Base-by-base conservation (phyloP, 108 stramenopile species). In the Chaetoceros tenuissimus region DNA sequence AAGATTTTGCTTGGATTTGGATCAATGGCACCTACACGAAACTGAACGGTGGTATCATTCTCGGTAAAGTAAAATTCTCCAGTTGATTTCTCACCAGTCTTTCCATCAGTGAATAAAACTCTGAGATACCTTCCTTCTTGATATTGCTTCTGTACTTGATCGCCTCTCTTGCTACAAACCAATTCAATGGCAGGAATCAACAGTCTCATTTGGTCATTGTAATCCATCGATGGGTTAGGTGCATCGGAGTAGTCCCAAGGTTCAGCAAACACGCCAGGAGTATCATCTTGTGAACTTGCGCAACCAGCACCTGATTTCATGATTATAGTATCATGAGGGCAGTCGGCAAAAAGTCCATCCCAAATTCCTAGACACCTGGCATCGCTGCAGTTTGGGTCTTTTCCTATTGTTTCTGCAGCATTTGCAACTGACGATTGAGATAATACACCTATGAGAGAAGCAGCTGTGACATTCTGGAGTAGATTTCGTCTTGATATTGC, bases 41-140 rank as follows among this genome's bases (percentile, higher is more conserved):
- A 89, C 68, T 89, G 88, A 1, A 89, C 82, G 10, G 88, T 89
- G 16, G 83, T 84, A 59, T 89, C 88, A 45, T 80, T 63, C 26
- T 77, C 84, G 24, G 88, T 89, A 48, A 84, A 89, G 58, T 89
- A 89, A 57, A 89, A 89, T 68, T 89, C 88, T 19, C 82, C 82
- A 24, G 80, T 57, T 2, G 84, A 86, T 50, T 67, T 52, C 44
- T 84, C 82, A 28, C 66, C 69, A 17, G 82, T 63, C 29, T 45
- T 58, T 10, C 79, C 80, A 68, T 89, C 88, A 16, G 60, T 74
- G 53, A 89, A 73, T 18, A 75, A n/a, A 1, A 75, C 70, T 22
- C 84, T 72, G 17, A 86, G 59, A 62, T 89, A 89, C 21, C 88
- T 55, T 26, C 76, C 82, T n/a, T 74, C 50, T 59, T 82, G 66